phyloP scores from a whole-genome alignment of 441 rosid genomes.

The Eutrema salsugineum region DNA sequence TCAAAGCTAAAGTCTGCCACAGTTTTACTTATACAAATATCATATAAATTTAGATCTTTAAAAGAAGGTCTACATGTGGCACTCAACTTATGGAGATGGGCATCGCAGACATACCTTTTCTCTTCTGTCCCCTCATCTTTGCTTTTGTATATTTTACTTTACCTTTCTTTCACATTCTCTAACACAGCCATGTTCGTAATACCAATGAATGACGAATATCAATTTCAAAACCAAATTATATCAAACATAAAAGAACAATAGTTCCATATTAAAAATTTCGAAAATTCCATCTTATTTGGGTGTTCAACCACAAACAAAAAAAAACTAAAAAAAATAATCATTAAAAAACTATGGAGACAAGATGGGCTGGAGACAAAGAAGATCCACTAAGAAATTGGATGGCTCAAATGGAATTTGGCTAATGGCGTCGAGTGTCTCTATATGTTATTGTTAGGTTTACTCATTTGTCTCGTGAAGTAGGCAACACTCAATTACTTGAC shows the following conservation, averaged over 20 bases:
- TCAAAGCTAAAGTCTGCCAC: not conserved
- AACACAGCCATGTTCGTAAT: not conserved
- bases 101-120: slow-evolving; percentile 31
- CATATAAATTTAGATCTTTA: slow-evolving; percentile 19
- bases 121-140: slow-evolving; percentile 31
- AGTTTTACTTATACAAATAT: slow-evolving; percentile 3
- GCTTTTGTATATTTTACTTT: slow-evolving; percentile 24
- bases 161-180: slow-evolving; percentile 8
- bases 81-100: slow-evolving; percentile 25
- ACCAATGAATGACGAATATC: not conserved
- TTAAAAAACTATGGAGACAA: slow-evolving; percentile 23
- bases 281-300: not conserved
- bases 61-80: slow-evolving; percentile 25
- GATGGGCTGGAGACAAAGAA: slow-evolving; percentile 36
- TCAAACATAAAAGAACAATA: not conserved
- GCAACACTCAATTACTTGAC: slow-evolving; percentile 27
- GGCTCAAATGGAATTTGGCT: slow-evolving; percentile 31
- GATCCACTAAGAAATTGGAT: slow-evolving; percentile 33
- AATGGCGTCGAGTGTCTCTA: slow-evolving; percentile 28
- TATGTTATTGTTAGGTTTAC: slow-evolving; percentile 33
- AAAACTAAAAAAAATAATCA: not conserved
- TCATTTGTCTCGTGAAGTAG: slow-evolving; percentile 31
- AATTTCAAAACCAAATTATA: not conserved
- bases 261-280: not conserved
- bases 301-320: not conserved